Conservation (phyloP, 768 basidiomycete genomes). For the Podaxis sp. region DNA sequence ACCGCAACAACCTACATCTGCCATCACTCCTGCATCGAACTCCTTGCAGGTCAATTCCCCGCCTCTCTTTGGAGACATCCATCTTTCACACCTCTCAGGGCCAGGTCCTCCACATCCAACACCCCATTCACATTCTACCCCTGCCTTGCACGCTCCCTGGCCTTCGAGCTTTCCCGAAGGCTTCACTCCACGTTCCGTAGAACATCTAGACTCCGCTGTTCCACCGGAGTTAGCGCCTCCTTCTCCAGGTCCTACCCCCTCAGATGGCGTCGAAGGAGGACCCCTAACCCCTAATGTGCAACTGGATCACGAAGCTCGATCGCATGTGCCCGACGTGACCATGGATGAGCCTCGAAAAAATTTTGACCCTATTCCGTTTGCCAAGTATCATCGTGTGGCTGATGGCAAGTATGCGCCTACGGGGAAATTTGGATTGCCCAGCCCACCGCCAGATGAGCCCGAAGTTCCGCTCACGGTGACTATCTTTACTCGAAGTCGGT, state of each 20-base stretch:
- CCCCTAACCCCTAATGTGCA: slow-evolving; percentile 58
- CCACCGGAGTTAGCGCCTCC: slow-evolving; percentile 46
- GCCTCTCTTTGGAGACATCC: slow-evolving; percentile 26
- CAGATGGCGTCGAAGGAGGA: slow-evolving; percentile 35
- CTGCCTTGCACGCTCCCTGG: slow-evolving; percentile 7
- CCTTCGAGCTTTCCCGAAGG: slow-evolving; percentile 21
- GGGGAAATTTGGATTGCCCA: slow-evolving; percentile 74
- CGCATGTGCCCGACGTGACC: slow-evolving; percentile 19
- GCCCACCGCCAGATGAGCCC: slow-evolving; percentile 56
- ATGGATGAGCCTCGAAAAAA: slow-evolving; percentile 13
- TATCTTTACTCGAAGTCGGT: slow-evolving; percentile 18
- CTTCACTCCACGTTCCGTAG: slow-evolving; percentile 29
- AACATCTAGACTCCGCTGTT: slow-evolving; percentile 24
- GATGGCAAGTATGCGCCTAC: slow-evolving; percentile 69
- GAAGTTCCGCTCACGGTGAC: slow-evolving; percentile 23
- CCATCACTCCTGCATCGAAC: neutral
- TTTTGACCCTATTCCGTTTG: slow-evolving; percentile 80
- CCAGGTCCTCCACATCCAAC: slow-evolving; percentile 19
- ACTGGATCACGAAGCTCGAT: slow-evolving; percentile 30
- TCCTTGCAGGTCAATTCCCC: slow-evolving; percentile 3
- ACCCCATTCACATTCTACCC: slow-evolving; percentile 15
- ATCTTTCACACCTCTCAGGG: slow-evolving; percentile 21
- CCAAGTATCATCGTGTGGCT: slow-evolving; percentile 54
- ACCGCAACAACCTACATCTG: slow-evolving; percentile 9
- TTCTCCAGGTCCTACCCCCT: slow-evolving; percentile 52